Evolutionary conservation across 306 rosid genomes (phyloP).

Genomic region (Gillenia trifoliata): DNA sequence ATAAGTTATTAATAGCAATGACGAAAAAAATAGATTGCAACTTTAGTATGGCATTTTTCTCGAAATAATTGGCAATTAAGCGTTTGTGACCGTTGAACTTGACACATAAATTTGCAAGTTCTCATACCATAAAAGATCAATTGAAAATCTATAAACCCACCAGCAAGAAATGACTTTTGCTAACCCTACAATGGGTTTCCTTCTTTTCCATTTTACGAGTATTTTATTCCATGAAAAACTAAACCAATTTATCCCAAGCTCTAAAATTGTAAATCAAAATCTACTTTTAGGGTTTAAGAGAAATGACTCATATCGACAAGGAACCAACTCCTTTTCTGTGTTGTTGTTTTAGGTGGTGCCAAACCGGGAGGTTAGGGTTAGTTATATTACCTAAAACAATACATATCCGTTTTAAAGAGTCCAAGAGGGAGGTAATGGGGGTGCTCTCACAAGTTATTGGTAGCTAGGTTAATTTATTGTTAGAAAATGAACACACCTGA

Average conservation of each 20-base stretch:
- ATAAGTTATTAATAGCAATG: no score
- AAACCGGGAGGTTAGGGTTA: background rate
- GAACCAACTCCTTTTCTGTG: background rate
- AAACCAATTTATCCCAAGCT: background rate
- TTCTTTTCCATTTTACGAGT: background rate
- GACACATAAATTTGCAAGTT: no score
- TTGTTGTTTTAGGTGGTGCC: background rate
- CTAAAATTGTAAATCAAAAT: background rate
- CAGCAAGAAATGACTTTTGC: background rate
- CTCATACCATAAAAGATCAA: background rate
- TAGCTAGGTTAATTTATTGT: background rate
- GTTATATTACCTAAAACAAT: background rate
- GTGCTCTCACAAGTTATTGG: background rate
- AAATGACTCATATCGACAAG: background rate
- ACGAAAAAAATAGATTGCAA: no score
- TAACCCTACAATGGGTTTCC: no score
- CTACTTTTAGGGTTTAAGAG: background rate
- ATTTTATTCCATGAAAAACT: background rate
- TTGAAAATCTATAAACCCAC: no score
- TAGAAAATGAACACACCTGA: background rate
- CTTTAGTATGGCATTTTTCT: no score
- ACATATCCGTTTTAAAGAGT: no score
- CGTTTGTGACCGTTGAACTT: no score
- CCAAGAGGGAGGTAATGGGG: background rate
- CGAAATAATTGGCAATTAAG: no score